A percentile compares a stretch with the other conserved stretches of the same genome.
Evolutionary conservation across 2,329 filamentous ascomycete species (phyloP).

Genomic region (Akanthomyces uredinophilus): DNA sequence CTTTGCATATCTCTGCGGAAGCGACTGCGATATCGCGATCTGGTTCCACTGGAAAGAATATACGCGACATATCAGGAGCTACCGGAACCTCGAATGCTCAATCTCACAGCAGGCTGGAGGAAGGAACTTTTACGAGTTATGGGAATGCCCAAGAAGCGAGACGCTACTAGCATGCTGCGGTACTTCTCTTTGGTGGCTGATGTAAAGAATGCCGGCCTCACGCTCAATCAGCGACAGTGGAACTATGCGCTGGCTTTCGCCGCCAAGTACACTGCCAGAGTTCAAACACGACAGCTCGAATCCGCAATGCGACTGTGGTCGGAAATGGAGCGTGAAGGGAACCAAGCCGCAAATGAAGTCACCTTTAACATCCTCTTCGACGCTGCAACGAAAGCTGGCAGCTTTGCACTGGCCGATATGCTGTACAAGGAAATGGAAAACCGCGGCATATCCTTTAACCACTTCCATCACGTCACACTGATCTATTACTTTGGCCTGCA

Average conservation of each 20-base stretch:
- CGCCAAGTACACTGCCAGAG: slow-evolving; percentile 61
- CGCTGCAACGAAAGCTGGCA: slow-evolving; percentile 77
- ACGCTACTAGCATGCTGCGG: slow-evolving; percentile 63
- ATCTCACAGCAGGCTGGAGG: slow-evolving; percentile 48
- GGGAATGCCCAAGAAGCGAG: slow-evolving; percentile 54
- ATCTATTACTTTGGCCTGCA: slow-evolving; percentile 80
- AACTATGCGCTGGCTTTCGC: slow-evolving; percentile 78
- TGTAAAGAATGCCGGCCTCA: slow-evolving; percentile 67
- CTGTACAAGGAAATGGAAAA: slow-evolving; percentile 74
- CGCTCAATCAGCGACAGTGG: slow-evolving; percentile 68
- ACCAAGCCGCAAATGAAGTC: slow-evolving; percentile 62
- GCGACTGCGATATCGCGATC: slow-evolving; percentile 38
- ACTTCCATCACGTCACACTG: slow-evolving; percentile 74
- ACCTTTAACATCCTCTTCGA: slow-evolving; percentile 95
- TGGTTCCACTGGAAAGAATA: slow-evolving; percentile 38
- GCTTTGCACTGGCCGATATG: slow-evolving; percentile 78
- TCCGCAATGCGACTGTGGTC: slow-evolving; percentile 74
- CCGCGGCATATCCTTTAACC: slow-evolving; percentile 64
- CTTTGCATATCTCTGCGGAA: slow-evolving; percentile 38
- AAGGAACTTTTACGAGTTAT: slow-evolving; percentile 64
- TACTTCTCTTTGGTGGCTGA: slow-evolving; percentile 83
- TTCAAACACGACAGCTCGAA: slow-evolving; percentile 51
- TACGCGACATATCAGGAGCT: slow-evolving; percentile 46
- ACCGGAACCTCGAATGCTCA: slow-evolving; percentile 47
- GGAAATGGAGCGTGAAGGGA: slow-evolving; percentile 76